A percentile compares a stretch with the other conserved stretches of the same genome.
phyloP scores from a whole-genome alignment of 2,329 filamentous ascomycete genomes.

The Ilyonectria mors-panacis region DNA sequence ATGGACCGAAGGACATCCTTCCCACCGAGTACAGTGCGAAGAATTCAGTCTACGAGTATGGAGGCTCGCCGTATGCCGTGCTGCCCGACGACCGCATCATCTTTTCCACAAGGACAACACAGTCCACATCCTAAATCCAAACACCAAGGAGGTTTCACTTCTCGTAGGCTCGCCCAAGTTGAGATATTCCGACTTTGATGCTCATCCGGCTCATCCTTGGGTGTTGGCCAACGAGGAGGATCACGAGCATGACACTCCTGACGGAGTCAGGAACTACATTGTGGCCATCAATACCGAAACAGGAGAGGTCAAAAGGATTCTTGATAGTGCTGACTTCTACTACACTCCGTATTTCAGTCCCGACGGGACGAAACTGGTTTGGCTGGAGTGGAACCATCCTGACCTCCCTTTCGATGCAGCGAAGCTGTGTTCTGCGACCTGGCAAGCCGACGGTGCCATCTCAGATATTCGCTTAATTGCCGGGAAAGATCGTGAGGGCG shows the following conservation, averaged over 20 bases:
- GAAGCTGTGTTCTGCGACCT: slow-evolving; percentile 61
- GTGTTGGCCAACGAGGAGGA: slow-evolving; percentile 69
- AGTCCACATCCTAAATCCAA: slow-evolving; percentile 60
- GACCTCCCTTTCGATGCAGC: slow-evolving; percentile 66
- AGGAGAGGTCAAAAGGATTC: slow-evolving; percentile 58
- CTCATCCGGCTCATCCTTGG: slow-evolving; percentile 56
- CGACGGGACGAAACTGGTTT: slow-evolving; percentile 62
- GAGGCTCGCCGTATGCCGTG: slow-evolving; percentile 62
- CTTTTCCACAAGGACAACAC: slow-evolving; percentile 62
- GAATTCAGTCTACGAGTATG: slow-evolving; percentile 68
- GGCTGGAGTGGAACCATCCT: slow-evolving; percentile 70
- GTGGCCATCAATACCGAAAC: slow-evolving; percentile 59
- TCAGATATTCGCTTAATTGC: slow-evolving; percentile 55
- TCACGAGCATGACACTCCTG: slow-evolving; percentile 55
- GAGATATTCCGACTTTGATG: slow-evolving; percentile 64
- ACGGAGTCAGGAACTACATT: slow-evolving; percentile 55
- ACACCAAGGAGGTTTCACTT: slow-evolving; percentile 51
- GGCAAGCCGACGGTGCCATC: slow-evolving; percentile 52
- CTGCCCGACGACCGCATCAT: slow-evolving; percentile 58
- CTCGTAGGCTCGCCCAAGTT: slow-evolving; percentile 53
- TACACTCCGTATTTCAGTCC: slow-evolving; percentile 64
- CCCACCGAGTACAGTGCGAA: slow-evolving; percentile 60
- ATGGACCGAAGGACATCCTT: slow-evolving; percentile 57
- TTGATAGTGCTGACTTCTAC: slow-evolving; percentile 67
- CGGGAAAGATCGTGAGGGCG: slow-evolving; percentile 59